Evolutionary conservation across 2,329 filamentous ascomycete genomes (phyloP), one percentile per base, ranked within the genome.

Genomic region (Arthrocladium fulminans): DNA sequence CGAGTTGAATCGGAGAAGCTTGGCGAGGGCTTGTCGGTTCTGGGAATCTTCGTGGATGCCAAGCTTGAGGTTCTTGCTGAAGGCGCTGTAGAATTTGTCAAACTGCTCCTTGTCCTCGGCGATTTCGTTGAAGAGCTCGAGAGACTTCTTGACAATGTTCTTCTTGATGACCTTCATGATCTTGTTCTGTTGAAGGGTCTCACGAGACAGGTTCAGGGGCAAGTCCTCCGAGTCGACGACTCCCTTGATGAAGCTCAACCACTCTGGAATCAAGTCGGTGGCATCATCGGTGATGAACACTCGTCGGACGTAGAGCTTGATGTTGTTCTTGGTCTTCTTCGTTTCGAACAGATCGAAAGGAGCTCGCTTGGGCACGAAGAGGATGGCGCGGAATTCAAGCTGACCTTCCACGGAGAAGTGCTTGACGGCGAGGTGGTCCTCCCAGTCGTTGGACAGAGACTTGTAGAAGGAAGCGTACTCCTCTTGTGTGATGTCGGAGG

Each of bases 111-210:
- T 94, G 76, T 98, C 92, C 80, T 98, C 92, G 51, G 92, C 84
- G 58, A 98, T 98, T 80, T 98, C 92, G 65, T 83, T 81, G 85
- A 98, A 98, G 71, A 98, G 88, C 80, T 98, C 92, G 59, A 98
- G 88, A 59, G 88, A 87, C 87, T 98, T 98, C 89, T 97, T 98
- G 80, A 98, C 89, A 59, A 98, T 95, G 84, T 98, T 98, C 88
- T 98, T 98, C 84, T 94, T 94, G 82, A 97, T 97, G 73, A 97
- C 92, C 86, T 97, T 97, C 92, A 97, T 97, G 80, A 98, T 98
- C 88, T 97, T 97, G 86, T 97, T 98, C 81, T 97, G 92, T 77
- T 98, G 92, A 44, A 98, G 88, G 51, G 90, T 97, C 84, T 98
- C 92, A 85, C 92, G 92, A 67, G 92, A 97, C 77, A 98, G 74